Percentiles rank a stretch among this genome's conserved stretches.
Conservation (phyloP, 2,329 filamentous ascomycete species). For the Leptographium galeiforme region DNA sequence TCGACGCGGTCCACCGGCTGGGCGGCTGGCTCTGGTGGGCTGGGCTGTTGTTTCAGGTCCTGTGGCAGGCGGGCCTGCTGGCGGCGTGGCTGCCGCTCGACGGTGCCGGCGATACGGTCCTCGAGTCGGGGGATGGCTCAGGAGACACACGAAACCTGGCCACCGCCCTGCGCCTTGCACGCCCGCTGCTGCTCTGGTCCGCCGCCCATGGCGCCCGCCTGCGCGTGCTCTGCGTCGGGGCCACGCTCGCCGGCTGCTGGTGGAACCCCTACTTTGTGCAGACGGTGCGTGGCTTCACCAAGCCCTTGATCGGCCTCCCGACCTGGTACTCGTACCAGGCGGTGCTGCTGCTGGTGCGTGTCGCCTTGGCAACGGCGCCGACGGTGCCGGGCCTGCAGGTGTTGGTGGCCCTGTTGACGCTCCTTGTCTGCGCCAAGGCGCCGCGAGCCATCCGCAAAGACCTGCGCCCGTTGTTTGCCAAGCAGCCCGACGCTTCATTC, state of each 20-base stretch:
- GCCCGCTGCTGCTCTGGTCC: constrained; percentile 9
- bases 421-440: constrained; percentile 35
- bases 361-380: constrained; percentile 29
- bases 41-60: constrained; percentile 30
- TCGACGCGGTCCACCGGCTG: constrained; percentile 29
- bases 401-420: constrained; percentile 37
- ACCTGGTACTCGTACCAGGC: constrained; percentile 56
- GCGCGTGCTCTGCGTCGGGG: constrained; percentile 6
- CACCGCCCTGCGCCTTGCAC: neutral
- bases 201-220: constrained; percentile 12
- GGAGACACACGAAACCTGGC: neutral
- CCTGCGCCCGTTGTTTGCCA: constrained; percentile 38
- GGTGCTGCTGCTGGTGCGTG: constrained; percentile 42
- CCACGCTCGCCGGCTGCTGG: constrained; percentile 32
- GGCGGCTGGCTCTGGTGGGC: constrained; percentile 34
- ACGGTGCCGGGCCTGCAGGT: constrained; percentile 38
- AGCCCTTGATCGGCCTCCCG: constrained; percentile 44
- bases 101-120: constrained; percentile 10
- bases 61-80: constrained; percentile 30
- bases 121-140: constrained; percentile 16
- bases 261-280: constrained; percentile 58
- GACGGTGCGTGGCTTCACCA: constrained; percentile 44
- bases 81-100: neutral
- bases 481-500: constrained; percentile 12
- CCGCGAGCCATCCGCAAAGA: constrained; percentile 39